These are phyloP conservation scores for Colletotrichum zoysiae DNA, from an alignment of 2,329 filamentous ascomycete genomes.

Conservation along the genomic window DNA sequence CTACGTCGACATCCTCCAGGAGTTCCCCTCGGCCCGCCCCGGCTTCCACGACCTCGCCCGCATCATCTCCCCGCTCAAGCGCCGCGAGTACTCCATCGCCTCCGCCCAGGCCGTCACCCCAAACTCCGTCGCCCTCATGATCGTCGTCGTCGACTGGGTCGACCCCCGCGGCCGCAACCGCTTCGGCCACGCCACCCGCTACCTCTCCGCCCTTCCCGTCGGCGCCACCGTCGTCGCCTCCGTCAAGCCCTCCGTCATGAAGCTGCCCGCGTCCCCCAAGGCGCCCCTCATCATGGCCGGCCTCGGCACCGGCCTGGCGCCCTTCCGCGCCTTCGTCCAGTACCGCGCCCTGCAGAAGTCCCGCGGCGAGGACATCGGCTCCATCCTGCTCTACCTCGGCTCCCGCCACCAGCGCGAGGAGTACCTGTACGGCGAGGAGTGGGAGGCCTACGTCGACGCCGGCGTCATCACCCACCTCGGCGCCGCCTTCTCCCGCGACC, in stretches of 20 bases:
- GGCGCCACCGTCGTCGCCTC: slow-evolving; percentile 89
- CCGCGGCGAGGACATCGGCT: slow-evolving; percentile 94
- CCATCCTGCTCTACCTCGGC: slow-evolving; percentile 95
- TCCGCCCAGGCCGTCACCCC: slow-evolving; percentile 96
- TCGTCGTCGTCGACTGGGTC: slow-evolving; percentile 97
- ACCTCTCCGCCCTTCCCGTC: slow-evolving; percentile 80
- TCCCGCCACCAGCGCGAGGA: slow-evolving; percentile 98
- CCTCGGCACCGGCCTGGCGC: slow-evolving; percentile 95
- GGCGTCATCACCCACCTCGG: slow-evolving; percentile 96
- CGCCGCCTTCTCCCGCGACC: slow-evolving; percentile 94
- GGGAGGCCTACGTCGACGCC: slow-evolving; percentile 97
- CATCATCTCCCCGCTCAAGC: slow-evolving; percentile 92
- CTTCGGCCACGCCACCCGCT: slow-evolving; percentile 92
- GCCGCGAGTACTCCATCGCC: slow-evolving; percentile 98
- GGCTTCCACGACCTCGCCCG: slow-evolving; percentile 88
- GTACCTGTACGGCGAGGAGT: slow-evolving; percentile 98
- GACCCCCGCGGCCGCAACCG: slow-evolving; percentile 89
- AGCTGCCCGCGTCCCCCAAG: slow-evolving; percentile 87
- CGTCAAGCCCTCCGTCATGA: slow-evolving; percentile 99
- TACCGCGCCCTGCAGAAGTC: slow-evolving; percentile 98
- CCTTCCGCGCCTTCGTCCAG: slow-evolving; percentile 99
- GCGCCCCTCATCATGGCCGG: slow-evolving; percentile 99
- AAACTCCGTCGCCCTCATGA: slow-evolving; percentile 90
- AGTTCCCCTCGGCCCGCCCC: slow-evolving; percentile 91
- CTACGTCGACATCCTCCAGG: slow-evolving; percentile 89